phyloP scores from a whole-genome alignment of 2,329 filamentous ascomycete species.

The Beauveria asiatica region DNA sequence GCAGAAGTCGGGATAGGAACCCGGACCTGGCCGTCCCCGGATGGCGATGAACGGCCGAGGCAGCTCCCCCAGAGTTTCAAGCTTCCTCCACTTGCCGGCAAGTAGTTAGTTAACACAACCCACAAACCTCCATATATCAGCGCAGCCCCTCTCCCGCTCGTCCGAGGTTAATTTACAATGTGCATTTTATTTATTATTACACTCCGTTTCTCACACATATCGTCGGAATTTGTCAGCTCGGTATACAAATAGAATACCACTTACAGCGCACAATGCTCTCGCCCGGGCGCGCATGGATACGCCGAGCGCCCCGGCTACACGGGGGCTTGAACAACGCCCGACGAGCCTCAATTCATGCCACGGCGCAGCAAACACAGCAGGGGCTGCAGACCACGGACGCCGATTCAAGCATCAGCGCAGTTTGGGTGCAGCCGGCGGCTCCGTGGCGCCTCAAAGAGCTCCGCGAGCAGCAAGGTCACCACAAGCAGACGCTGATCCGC shows the following conservation, averaged over 20 bases:
- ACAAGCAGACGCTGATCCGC: not conserved
- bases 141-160: conserved; percentile 9
- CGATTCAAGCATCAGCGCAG: not conserved
- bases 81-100: conserved; percentile 3
- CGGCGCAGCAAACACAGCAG: not conserved
- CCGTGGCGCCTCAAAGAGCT: conserved; percentile 5
- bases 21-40: not conserved
- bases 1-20: not conserved
- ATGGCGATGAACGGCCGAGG: conserved; percentile 7
- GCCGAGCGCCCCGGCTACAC: not conserved
- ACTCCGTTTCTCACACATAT: no score
- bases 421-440: not conserved
- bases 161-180: not conserved
- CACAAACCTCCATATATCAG: conserved; percentile 6
- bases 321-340: not conserved
- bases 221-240: no score
- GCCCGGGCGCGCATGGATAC: not conserved
- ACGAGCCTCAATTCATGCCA: not conserved
- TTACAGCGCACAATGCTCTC: not conserved
- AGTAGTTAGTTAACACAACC: not conserved
- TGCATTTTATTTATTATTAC: not conserved
- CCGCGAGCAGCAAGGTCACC: conserved; percentile 1
- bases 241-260: no score
- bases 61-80: not conserved
- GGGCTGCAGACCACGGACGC: not conserved